phyloP scores from a whole-genome alignment of 345 rosid genomes.

The Dimocarpus longan region DNA sequence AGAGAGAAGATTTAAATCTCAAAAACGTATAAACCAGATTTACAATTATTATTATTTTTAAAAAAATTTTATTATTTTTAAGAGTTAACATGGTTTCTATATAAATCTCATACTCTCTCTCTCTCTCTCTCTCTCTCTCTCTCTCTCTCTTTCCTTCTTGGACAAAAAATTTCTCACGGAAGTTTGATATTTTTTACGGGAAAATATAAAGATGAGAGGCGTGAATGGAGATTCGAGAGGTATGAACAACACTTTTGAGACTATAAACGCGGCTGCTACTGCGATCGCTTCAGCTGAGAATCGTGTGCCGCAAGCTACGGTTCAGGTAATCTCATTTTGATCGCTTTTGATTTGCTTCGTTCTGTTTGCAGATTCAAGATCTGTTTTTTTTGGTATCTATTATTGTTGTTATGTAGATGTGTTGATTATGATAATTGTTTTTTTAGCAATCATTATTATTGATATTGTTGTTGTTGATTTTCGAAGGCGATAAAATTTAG shows the following conservation, averaged over 20 bases:
- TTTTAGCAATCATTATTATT: conserved; percentile 13
- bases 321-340: conserved; percentile 41
- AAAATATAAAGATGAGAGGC: conserved; percentile 47
- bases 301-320: conserved; percentile 61
- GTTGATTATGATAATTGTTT: not conserved
- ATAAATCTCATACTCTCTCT: conserved; percentile 2
- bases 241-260: conserved; percentile 51
- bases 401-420: not conserved
- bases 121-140: conserved; percentile 1
- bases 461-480: not conserved
- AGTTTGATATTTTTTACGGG: not conserved
- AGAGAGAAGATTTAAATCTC: conserved; percentile 15
- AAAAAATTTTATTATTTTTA: not conserved
- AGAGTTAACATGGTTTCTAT: not conserved
- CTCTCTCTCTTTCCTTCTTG: conserved; percentile 1
- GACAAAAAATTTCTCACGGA: conserved; percentile 27
- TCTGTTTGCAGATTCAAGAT: conserved; percentile 24
- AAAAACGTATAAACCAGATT: not conserved
- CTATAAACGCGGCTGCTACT: conserved; percentile 85
- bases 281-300: conserved; percentile 81
- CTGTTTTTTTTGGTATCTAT: conserved; percentile 10
- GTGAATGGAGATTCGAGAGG: conserved; percentile 41
- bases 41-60: not conserved
- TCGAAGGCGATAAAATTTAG: not conserved
- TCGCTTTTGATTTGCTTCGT: not conserved